phyloP scores from a whole-genome alignment of 768 basidiomycete species.

The Heimioporus sp. region DNA sequence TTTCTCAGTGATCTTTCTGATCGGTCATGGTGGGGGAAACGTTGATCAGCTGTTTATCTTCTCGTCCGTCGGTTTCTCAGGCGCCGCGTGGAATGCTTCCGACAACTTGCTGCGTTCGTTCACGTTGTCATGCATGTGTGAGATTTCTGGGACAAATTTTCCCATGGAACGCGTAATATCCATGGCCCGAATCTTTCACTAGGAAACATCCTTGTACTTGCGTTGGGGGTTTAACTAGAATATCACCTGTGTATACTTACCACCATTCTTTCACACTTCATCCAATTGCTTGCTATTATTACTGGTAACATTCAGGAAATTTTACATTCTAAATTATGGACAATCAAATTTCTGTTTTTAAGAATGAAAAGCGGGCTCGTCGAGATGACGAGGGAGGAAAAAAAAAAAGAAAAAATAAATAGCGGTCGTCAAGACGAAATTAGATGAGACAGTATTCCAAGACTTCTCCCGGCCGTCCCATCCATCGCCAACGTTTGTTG shows the following conservation, averaged over 20 bases:
- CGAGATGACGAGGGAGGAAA: neutral
- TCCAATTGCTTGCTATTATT: no score
- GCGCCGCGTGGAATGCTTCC: neutral
- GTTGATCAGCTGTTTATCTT: neutral
- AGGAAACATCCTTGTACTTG: no score
- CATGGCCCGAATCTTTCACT: no score
- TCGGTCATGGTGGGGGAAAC: neutral
- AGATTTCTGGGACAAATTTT: no score
- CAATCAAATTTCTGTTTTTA: neutral
- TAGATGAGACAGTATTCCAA: conserved; percentile 43
- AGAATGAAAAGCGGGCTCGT: neutral
- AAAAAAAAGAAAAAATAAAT: neutral
- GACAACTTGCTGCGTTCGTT: neutral
- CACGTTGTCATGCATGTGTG: neutral
- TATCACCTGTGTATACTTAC: no score
- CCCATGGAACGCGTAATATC: no score
- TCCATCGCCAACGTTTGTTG: conserved; percentile 77
- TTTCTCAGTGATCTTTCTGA: conserved; percentile 20
- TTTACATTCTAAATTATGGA: neutral
- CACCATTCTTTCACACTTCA: no score
- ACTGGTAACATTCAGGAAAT: neutral
- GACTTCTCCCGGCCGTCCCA: conserved; percentile 74
- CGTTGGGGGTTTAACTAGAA: no score
- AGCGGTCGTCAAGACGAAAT: conserved; percentile 1
- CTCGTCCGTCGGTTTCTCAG: no score